Evolutionary conservation across 352 stramenopile species (phyloP), one percentile per base, ranked within the genome.

Genomic region (Phytophthora macrochlamydospora): DNA sequence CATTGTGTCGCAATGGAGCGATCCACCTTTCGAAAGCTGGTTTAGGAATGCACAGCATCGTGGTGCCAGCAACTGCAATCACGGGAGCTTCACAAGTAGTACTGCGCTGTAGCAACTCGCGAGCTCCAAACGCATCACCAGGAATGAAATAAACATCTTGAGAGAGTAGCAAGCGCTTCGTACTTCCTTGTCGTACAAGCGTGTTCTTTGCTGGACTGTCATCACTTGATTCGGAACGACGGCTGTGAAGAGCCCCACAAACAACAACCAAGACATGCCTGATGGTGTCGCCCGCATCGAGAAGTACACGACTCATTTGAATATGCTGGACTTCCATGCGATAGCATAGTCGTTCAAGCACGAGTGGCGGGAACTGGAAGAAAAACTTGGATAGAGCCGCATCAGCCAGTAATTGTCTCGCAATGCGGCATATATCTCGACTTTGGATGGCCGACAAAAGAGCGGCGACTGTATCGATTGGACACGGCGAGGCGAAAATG

Each of bases 311-410:
- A 9, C 65, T 43, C 2, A 56, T 8, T 6, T 58, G n/a, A 43
- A 69, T 76, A 2, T 78, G 66, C 2, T 65, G 59, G 1, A 83
- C 40, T 33, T 86, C 61, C 59, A 90, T 77, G 18, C 68, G 62
- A 50, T 88, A 66, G 33, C 70, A 78, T 5, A 91, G 43, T 1
- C 82, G 71, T 31, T 89, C 82, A 12, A 89, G 57, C 5, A 89
- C 75, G 8, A 88, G 45, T 1, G 80, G 80, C 1, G 82, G 76
- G 49, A 91, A 78, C 59, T 91, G 82, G 54, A 81, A 82, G 31
- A 87, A 73, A 33, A 77, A 64, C 49, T 77, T 87, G 12, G 55
- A 73, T 13, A 83, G 33, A 0, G 51, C 65, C 9, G 64, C 9
- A 48, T 87, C 64, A 0, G 77, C 61, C 1, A 76, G 62, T n/a